Percentiles rank a stretch among this genome's conserved stretches.
Evolutionary conservation across 2,329 filamentous ascomycete species (phyloP).

Genomic region (Juglanconis sp.): DNA sequence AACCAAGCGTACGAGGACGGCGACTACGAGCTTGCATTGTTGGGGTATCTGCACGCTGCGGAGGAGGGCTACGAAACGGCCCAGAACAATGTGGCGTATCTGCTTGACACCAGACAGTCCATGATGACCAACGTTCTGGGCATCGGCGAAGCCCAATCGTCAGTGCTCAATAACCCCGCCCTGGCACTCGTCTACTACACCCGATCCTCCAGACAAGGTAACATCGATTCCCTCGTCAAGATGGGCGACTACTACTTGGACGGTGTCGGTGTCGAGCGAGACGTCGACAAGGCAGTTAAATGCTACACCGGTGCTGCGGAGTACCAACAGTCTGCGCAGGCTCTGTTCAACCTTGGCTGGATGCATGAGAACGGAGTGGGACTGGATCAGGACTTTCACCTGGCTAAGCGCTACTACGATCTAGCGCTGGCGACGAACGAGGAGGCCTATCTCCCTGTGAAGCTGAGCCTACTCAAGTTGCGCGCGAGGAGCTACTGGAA

Average conservation of each 20-base stretch:
- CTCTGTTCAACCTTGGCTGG: constrained; percentile 96
- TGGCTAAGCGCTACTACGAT: constrained; percentile 96
- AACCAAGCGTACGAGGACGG: constrained; percentile 78
- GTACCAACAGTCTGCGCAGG: constrained; percentile 87
- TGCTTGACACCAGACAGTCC: constrained; percentile 73
- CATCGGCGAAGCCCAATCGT: constrained; percentile 32
- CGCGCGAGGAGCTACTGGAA: constrained; percentile 90
- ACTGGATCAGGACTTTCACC: constrained; percentile 90
- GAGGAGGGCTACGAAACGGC: constrained; percentile 89
- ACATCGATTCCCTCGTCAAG: constrained; percentile 92
- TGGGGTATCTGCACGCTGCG: constrained; percentile 81
- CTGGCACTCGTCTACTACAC: constrained; percentile 92
- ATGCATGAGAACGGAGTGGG: constrained; percentile 98
- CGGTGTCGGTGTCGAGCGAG: constrained; percentile 69
- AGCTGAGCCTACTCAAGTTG: constrained; percentile 81
- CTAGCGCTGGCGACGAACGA: constrained; percentile 85
- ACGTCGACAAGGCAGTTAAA: constrained; percentile 81
- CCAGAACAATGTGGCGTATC: constrained; percentile 84
- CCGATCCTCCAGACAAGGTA: constrained; percentile 85
- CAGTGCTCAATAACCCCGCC: constrained; percentile 48
- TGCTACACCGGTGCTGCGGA: constrained; percentile 94
- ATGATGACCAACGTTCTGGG: constrained; percentile 54
- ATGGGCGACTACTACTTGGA: constrained; percentile 97
- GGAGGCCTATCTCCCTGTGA: constrained; percentile 91
- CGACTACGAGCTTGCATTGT: constrained; percentile 74